Evolutionary conservation across 345 rosid genomes (phyloP).

Genomic region (Murraya paniculata): DNA sequence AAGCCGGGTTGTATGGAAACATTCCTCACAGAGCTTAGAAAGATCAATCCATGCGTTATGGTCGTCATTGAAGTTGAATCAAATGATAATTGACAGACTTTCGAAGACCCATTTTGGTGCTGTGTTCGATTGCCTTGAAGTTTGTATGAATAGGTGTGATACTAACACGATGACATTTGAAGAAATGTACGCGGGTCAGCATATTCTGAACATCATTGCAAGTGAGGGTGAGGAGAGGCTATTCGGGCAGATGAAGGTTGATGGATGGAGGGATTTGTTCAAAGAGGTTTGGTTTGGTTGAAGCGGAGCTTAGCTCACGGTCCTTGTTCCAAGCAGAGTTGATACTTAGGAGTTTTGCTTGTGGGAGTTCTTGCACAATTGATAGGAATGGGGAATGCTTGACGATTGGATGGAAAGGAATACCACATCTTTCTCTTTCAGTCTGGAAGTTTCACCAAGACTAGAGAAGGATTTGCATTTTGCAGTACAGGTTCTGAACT

Average conservation of each 20-base stretch:
- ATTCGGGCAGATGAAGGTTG: constrained; percentile 11
- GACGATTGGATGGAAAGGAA: constrained; percentile 23
- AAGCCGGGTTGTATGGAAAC: constrained; percentile 17
- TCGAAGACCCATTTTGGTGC: constrained; percentile 24
- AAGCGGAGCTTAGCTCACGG: constrained; percentile 7
- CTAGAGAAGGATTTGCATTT: not conserved
- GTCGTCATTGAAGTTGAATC: constrained; percentile 22
- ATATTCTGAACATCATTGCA: constrained; percentile 10
- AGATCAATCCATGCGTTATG: constrained; percentile 27
- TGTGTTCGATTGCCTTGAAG: constrained; percentile 27
- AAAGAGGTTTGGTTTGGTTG: constrained; percentile 13
- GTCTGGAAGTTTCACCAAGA: constrained; percentile 14
- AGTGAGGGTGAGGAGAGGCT: constrained; percentile 16
- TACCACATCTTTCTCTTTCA: constrained; percentile 20
- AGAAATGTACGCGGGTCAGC: constrained; percentile 8
- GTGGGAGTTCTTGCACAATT: constrained; percentile 15
- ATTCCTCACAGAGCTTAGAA: constrained; percentile 21
- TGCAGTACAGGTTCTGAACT: not conserved
- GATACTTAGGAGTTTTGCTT: constrained; percentile 11
- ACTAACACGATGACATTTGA: not conserved
- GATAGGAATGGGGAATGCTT: constrained; percentile 8
- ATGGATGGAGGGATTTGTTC: constrained; percentile 21
- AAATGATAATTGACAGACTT: constrained; percentile 25
- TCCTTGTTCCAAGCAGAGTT: constrained; percentile 13
- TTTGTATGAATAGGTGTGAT: constrained; percentile 9